These are phyloP conservation scores for Pestalotiopsis sp. DNA, from an alignment of 2,329 filamentous ascomycete species.

Conservation along the genomic window DNA sequence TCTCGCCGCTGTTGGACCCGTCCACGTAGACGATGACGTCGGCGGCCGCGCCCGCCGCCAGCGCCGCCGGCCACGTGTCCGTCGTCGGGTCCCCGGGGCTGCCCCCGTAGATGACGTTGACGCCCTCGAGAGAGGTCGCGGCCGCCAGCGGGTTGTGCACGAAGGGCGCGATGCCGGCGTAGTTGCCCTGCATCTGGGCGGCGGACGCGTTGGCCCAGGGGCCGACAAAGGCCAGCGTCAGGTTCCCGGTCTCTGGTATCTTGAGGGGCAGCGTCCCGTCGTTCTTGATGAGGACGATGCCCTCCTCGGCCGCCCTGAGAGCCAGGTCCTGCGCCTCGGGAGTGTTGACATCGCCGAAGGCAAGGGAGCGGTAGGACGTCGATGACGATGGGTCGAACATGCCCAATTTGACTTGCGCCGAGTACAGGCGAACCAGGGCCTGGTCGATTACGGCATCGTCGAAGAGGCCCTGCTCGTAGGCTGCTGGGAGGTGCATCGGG, in stretches of 20 bases:
- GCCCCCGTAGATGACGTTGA: constrained; percentile 46
- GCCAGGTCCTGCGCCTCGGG: constrained; percentile 24
- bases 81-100: constrained; percentile 29
- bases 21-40: constrained; percentile 57
- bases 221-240: constrained; percentile 25
- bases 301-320: constrained; percentile 25
- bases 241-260: constrained; percentile 19
- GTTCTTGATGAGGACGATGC: constrained; percentile 30
- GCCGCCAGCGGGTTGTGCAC: constrained; percentile 56
- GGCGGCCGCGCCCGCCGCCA: constrained; percentile 41
- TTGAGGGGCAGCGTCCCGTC: constrained; percentile 25
- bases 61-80: constrained; percentile 33
- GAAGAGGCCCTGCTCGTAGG: constrained; percentile 32
- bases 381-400: constrained; percentile 30
- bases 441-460: constrained; percentile 28
- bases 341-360: constrained; percentile 25
- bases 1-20: constrained; percentile 54
- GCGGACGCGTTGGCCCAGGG: constrained; percentile 28
- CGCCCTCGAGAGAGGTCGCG: constrained; percentile 46
- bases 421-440: constrained; percentile 30
- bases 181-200: constrained; percentile 27
- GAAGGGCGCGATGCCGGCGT: constrained; percentile 58
- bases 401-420: constrained; percentile 31
- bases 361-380: constrained; percentile 24
- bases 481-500: constrained; percentile 26